Base-by-base conservation (phyloP, 1,139 yeast genomes). In the Nakaseomyces kungkrabaensis region DNA sequence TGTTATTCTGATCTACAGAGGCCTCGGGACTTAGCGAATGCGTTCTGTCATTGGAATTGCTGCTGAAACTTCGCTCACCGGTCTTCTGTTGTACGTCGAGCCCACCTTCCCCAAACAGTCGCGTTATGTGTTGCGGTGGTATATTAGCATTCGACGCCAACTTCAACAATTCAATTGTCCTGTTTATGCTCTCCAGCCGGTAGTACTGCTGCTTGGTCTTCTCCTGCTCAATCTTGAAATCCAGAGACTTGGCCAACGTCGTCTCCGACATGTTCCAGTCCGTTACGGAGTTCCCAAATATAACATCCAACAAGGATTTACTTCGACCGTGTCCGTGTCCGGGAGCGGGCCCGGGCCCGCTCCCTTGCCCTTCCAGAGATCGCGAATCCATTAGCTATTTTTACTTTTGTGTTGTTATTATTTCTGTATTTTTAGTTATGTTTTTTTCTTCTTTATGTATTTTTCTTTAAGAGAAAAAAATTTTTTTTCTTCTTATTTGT, bases 201-300 rank as follows among this genome's bases (percentile, higher is more conserved):
- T 85, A 82, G 59, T 74, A 83, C 57, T 85, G 95, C 65, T 89
- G 97, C 57, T 83, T 83, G 1, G 97, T 85, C 41, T 77, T 74
- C 64, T 90, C 97, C 61, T 85, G 95, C 63, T 87, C 94, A 2
- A 80, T 70, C 51, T 82, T 77, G 32, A 87, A 73, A 42, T 75
- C 75, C 43, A 89, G 69, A 0, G 90, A 80, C 56, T 80, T 82
- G 29, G 75, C 66, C 38, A 82, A 73, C 2, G 94, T 76, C 25
- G 74, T 72, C 53, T 85, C 90, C 2, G 85, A 55, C 36, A 54
- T 50, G 8, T 53, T 54, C 55, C 58, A 53, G 27, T 54, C 56
- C 38, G 54, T 47, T 10, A 56, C 50, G 25, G 56, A 50, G 26
- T 57, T 40, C 10, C 65, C 67, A 22, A 61, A 54, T n/a, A 61